Evolutionary conservation across 2,329 filamentous ascomycete genomes (phyloP).

Genomic region (Claviceps quebecensis): DNA sequence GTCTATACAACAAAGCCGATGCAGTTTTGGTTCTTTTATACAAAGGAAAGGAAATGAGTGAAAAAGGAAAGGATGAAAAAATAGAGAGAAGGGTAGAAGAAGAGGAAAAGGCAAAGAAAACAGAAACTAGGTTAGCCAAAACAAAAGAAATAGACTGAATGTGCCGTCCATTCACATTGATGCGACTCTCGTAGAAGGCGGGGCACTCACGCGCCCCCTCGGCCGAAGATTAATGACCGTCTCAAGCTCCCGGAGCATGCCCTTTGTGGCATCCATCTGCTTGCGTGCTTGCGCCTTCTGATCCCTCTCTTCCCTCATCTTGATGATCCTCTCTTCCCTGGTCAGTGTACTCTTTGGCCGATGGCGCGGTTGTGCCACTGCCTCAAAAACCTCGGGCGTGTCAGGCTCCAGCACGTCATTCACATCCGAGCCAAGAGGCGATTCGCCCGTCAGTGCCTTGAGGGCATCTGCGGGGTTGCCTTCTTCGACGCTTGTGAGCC

Average conservation of each 20-base stretch:
- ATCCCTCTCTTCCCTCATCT: constrained; percentile 76
- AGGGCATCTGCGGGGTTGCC: constrained; percentile 46
- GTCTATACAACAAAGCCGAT: not conserved
- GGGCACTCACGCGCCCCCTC: constrained; percentile 23
- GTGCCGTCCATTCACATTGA: constrained; percentile 24
- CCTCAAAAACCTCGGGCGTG: constrained; percentile 77
- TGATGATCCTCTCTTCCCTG: constrained; percentile 73
- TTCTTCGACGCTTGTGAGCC: constrained; percentile 49
- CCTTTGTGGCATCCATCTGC: constrained; percentile 65
- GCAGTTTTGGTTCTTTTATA: not conserved
- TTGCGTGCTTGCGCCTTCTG: constrained; percentile 58
- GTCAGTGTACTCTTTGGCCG: constrained; percentile 54
- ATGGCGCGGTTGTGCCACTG: constrained; percentile 54
- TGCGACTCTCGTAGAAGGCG: constrained; percentile 16
- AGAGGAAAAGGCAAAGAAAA: not conserved
- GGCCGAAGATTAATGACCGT: constrained; percentile 58
- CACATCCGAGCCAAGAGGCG: constrained; percentile 35
- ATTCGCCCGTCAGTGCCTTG: constrained; percentile 63
- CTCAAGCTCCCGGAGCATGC: constrained; percentile 87
- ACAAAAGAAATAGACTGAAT: not conserved
- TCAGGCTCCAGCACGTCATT: constrained; percentile 46
- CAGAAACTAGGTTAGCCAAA: not conserved
- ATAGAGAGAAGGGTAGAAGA: too few relatives aligned
- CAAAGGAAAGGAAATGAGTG: not conserved
- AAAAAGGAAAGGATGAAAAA: not conserved